phyloP scores from a whole-genome alignment of 2,329 filamentous ascomycete species.

The Venturia pyrina region DNA sequence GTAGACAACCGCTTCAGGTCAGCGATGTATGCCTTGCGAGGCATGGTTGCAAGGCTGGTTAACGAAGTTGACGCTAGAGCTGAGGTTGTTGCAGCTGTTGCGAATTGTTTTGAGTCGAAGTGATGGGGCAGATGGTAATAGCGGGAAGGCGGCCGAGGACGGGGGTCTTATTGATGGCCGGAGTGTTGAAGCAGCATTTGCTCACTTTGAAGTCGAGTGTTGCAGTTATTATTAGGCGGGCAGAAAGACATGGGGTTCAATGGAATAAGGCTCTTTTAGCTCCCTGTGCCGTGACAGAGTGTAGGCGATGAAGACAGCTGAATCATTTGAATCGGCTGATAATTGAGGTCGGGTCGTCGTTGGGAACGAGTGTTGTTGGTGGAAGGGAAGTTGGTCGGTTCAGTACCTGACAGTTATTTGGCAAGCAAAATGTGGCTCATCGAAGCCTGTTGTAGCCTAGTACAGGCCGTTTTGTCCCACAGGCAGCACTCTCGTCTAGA shows the following conservation, averaged over 20 bases:
- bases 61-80: background rate
- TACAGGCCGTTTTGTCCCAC: background rate
- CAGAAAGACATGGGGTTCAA: no score
- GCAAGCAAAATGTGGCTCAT: background rate
- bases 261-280: background rate
- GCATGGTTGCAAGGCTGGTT: slow-evolving; percentile 39
- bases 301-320: background rate
- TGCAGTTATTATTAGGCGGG: background rate
- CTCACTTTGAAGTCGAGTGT: background rate
- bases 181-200: background rate
- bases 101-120: background rate
- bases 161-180: background rate
- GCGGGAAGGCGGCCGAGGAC: background rate
- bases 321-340: no score
- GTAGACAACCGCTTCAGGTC: slow-evolving; percentile 40
- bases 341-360: background rate
- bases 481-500: background rate
- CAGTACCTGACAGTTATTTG: background rate
- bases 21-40: slow-evolving; percentile 52
- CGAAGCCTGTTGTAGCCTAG: background rate
- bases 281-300: background rate
- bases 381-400: background rate
- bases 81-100: background rate
- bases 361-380: background rate
- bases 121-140: background rate